These are phyloP conservation scores for Carex cristatella DNA, from an alignment of 176 grass and related monocot species.

Conservation along the genomic window DNA sequence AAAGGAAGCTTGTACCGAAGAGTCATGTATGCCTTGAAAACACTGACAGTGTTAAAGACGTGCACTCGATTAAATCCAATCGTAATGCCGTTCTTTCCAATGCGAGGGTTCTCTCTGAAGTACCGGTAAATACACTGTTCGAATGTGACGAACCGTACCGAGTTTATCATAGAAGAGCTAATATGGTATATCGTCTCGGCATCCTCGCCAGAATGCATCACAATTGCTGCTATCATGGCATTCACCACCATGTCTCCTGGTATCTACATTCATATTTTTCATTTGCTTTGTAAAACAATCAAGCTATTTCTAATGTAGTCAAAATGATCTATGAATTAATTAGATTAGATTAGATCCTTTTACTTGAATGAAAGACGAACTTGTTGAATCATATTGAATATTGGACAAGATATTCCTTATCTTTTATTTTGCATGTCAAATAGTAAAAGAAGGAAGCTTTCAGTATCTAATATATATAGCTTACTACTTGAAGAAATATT, in stretches of 20 bases:
- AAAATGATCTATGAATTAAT: too few relatives aligned
- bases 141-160: slow-evolving; percentile 38
- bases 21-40: slow-evolving; percentile 54
- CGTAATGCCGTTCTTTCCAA: slow-evolving; percentile 43
- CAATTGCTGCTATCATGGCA: slow-evolving; percentile 59
- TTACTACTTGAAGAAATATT: too few relatives aligned
- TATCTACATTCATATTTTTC: slow-evolving; percentile 37
- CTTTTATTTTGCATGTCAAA: too few relatives aligned
- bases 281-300: background rate
- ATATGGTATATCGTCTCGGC: slow-evolving; percentile 33
- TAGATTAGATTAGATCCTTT: too few relatives aligned
- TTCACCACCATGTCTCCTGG: slow-evolving; percentile 91
- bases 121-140: slow-evolving; percentile 35
- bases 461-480: too few relatives aligned
- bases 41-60: slow-evolving; percentile 42
- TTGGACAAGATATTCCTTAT: too few relatives aligned
- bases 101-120: slow-evolving; percentile 64
- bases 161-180: slow-evolving; percentile 57
- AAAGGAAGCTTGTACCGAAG: slow-evolving; percentile 62
- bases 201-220: slow-evolving; percentile 31
- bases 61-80: slow-evolving; percentile 43
- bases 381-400: too few relatives aligned
- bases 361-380: too few relatives aligned
- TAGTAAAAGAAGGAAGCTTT: too few relatives aligned
- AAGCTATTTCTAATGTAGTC: background rate